These are phyloP conservation scores for Debaryomyces robertsiae DNA, from an alignment of 1,139 yeast species.

Conservation along the genomic window DNA sequence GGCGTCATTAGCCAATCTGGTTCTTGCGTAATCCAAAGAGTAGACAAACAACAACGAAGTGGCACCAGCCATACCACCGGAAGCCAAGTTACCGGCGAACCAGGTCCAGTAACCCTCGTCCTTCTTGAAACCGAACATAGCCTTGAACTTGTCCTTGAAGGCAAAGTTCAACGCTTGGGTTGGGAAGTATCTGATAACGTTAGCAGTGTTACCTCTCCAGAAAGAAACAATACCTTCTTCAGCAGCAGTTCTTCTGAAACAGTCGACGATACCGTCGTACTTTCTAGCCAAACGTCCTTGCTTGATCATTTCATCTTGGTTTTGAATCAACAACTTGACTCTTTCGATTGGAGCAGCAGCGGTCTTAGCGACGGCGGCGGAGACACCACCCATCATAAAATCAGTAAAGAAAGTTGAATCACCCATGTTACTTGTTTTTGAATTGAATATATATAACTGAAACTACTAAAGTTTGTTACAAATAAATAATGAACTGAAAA, in stretches of 20 bases:
- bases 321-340: slow-evolving; percentile 56
- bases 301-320: slow-evolving; percentile 57
- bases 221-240: slow-evolving; percentile 54
- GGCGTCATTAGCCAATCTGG: slow-evolving; percentile 59
- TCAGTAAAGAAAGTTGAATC: slow-evolving; percentile 38
- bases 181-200: slow-evolving; percentile 58
- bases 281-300: slow-evolving; percentile 54
- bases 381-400: slow-evolving; percentile 58
- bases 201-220: slow-evolving; percentile 63
- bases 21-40: slow-evolving; percentile 59
- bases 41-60: slow-evolving; percentile 56
- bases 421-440: slow-evolving; percentile 20
- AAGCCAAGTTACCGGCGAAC: slow-evolving; percentile 59
- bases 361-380: slow-evolving; percentile 60
- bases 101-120: slow-evolving; percentile 52
- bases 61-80: slow-evolving; percentile 61
- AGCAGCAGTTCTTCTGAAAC: slow-evolving; percentile 56
- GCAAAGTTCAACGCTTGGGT: slow-evolving; percentile 58
- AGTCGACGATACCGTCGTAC: slow-evolving; percentile 53
- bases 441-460: slow-evolving; percentile 17
- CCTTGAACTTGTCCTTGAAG: slow-evolving; percentile 56
- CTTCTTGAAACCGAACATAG: slow-evolving; percentile 56
- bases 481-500: slow-evolving; percentile 11
- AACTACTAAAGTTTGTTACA: slow-evolving; percentile 9
- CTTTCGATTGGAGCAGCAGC: slow-evolving; percentile 60